A percentile compares a stretch with the other conserved stretches of the same genome.
These are phyloP conservation scores for Plasmodium billcollinsi DNA, from an alignment of 169 alveolate genomes.

Conservation along the genomic window DNA sequence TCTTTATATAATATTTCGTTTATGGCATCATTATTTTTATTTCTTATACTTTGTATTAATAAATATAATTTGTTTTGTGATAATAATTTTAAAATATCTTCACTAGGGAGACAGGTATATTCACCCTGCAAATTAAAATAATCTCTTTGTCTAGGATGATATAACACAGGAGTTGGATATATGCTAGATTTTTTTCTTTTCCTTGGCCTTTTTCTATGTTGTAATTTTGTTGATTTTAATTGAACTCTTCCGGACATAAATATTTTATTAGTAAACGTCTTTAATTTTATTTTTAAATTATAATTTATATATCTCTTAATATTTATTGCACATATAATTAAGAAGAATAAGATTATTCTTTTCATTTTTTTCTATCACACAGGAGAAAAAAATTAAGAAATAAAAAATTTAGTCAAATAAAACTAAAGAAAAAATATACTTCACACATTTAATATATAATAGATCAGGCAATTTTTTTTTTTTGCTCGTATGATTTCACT, in stretches of 20 bases:
- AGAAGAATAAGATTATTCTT: conserved; percentile 26
- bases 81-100: conserved; percentile 50
- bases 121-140: conserved; percentile 73
- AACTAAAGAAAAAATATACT: too few relatives aligned
- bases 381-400: too few relatives aligned
- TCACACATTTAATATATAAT: too few relatives aligned
- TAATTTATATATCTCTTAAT: conserved; percentile 43
- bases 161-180: conserved; percentile 74
- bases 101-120: conserved; percentile 65
- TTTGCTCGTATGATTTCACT: too few relatives aligned
- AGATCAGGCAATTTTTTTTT: too few relatives aligned
- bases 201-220: conserved; percentile 71
- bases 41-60: conserved; percentile 43
- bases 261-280: conserved; percentile 39
- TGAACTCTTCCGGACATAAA: conserved; percentile 76
- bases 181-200: conserved; percentile 73
- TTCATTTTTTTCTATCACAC: conserved; percentile 32
- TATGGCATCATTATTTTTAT: conserved; percentile 57
- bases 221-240: conserved; percentile 74
- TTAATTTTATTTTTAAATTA: conserved; percentile 26
- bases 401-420: too few relatives aligned
- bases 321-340: conserved; percentile 16
- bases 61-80: conserved; percentile 41
- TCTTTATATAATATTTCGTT: conserved; percentile 55
- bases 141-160: conserved; percentile 68